Evolutionary conservation across 331 rosid species (phyloP).

Genomic region (Malus hybrid): DNA sequence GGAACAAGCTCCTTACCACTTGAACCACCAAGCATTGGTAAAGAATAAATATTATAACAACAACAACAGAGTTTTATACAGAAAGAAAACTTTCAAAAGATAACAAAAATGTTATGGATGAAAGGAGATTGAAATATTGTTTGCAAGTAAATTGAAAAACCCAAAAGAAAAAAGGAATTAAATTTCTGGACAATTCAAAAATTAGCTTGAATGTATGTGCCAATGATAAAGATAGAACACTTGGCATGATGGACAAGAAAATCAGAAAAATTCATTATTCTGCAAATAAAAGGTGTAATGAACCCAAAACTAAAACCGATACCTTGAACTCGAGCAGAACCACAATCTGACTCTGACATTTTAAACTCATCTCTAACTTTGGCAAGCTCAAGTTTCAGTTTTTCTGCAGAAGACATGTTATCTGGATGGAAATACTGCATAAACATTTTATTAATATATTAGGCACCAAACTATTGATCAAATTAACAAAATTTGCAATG

Average conservation of each 20-base stretch:
- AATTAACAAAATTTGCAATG: not conserved
- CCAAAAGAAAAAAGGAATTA: not conserved
- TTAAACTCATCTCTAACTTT: constrained; percentile 83
- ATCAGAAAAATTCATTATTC: not conserved
- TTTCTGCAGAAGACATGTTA: constrained; percentile 84
- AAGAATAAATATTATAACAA: no score
- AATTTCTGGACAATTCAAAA: not conserved
- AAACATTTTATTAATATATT: constrained; percentile 12
- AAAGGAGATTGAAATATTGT: not conserved
- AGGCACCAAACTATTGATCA: constrained; percentile 9
- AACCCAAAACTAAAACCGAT: constrained; percentile 10
- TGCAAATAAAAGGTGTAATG: not conserved
- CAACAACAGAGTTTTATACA: no score
- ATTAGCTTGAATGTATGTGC: not conserved
- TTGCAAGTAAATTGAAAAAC: not conserved
- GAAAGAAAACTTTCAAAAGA: not conserved
- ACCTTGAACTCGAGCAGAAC: constrained; percentile 95
- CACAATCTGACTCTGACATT: constrained; percentile 94
- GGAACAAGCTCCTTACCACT: no score
- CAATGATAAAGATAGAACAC: not conserved
- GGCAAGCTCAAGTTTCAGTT: constrained; percentile 71
- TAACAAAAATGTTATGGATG: not conserved
- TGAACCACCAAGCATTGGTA: no score
- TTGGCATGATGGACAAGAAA: not conserved
- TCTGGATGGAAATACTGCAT: constrained; percentile 87